Percentiles rank a stretch among this genome's conserved stretches.
These are phyloP conservation scores for Stemphylium vesicarium DNA, from an alignment of 2,329 filamentous ascomycete species.

Conservation along the genomic window DNA sequence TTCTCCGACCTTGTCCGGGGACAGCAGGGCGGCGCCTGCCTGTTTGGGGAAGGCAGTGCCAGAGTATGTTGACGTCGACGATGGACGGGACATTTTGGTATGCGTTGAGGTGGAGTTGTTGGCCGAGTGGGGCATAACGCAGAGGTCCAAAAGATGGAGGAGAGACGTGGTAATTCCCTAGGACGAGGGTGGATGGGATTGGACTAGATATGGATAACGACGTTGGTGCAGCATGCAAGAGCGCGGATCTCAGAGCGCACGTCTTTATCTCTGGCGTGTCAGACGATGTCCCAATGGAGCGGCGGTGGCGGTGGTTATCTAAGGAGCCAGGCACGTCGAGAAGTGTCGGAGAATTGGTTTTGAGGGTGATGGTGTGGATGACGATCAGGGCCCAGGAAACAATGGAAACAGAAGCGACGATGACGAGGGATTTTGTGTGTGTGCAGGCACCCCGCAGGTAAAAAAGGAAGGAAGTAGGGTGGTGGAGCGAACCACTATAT, in stretches of 20 bases:
- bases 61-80: conserved; percentile 44
- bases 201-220: conserved; percentile 36
- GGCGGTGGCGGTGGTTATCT: conserved; percentile 14
- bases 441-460: too few species aligned
- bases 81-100: conserved; percentile 45
- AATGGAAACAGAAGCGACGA: too few species aligned
- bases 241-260: conserved; percentile 18
- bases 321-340: neutral
- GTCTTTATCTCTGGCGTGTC: conserved; percentile 17
- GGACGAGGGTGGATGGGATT: conserved; percentile 25
- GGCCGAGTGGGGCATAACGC: conserved; percentile 46
- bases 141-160: conserved; percentile 7
- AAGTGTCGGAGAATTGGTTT: neutral
- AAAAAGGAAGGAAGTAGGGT: too few species aligned
- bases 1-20: conserved; percentile 33
- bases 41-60: conserved; percentile 43
- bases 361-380: too few species aligned
- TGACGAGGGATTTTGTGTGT: too few species aligned
- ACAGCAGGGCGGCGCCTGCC: conserved; percentile 40
- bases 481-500: conserved; percentile 7
- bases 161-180: conserved; percentile 22
- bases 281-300: conserved; percentile 10
- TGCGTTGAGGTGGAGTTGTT: conserved; percentile 41
- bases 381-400: too few species aligned
- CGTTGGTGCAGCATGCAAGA: conserved; percentile 29